phyloP scores from a whole-genome alignment of 345 rosid genomes.

The Populus simonii region DNA sequence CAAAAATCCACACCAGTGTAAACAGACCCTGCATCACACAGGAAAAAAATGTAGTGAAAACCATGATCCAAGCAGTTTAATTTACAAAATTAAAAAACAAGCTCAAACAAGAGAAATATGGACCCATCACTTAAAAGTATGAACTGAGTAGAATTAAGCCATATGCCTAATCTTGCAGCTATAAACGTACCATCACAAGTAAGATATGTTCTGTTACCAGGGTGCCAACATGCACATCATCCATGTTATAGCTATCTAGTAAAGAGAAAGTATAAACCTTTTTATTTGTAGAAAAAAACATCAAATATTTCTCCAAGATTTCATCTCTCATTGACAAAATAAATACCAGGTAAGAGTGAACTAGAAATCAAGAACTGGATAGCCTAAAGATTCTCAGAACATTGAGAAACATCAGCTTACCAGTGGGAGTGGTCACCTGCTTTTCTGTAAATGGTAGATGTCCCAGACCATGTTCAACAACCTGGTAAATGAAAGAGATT shows the following conservation, averaged over 20 bases:
- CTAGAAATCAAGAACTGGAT: not conserved
- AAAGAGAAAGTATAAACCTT: not conserved
- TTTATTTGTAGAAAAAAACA: not conserved
- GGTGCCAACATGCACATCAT: not conserved
- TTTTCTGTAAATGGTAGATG: constrained; percentile 97
- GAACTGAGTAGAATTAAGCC: not conserved
- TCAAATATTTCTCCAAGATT: too few relatives aligned
- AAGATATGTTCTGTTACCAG: not conserved
- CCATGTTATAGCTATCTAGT: not conserved
- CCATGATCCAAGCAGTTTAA: not conserved
- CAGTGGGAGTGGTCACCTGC: constrained; percentile 95
- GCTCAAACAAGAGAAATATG: not conserved
- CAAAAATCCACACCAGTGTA: constrained; percentile 98
- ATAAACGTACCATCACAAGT: not conserved
- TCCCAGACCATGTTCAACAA: constrained; percentile 97
- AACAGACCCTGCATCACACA: constrained; percentile 68
- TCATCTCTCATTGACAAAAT: not conserved
- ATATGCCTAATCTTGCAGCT: not conserved
- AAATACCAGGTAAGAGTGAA: not conserved
- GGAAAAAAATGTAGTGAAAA: not conserved
- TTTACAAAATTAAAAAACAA: not conserved
- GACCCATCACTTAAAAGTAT: not conserved
- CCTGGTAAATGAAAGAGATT: constrained; percentile 41
- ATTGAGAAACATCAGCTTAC: constrained; percentile 41
- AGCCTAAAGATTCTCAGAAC: not conserved